phyloP scores from a whole-genome alignment of 306 rosid genomes.

The Lathyrus oleraceus region DNA sequence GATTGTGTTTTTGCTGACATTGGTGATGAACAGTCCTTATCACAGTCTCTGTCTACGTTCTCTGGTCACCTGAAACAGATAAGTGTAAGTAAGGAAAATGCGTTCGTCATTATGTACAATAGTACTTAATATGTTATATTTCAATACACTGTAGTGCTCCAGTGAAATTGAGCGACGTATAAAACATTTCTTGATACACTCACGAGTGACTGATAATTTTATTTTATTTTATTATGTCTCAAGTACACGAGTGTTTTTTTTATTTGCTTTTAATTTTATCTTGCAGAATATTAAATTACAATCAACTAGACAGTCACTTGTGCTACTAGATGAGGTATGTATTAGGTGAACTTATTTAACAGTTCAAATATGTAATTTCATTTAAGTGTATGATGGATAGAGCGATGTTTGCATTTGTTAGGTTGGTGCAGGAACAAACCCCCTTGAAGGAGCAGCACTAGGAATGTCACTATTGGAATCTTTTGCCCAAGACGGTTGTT shows the following conservation, averaged over 20 bases:
- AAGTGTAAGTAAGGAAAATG: conserved; percentile 72
- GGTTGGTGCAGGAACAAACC: conserved; percentile 99
- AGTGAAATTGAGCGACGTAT: conserved; percentile 4
- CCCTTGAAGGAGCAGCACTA: conserved; percentile 96
- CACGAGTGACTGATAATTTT: neutral
- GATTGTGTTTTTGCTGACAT: conserved; percentile 93
- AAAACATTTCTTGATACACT: neutral
- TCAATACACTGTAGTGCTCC: neutral
- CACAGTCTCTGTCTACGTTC: conserved; percentile 90
- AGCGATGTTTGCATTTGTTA: conserved; percentile 43
- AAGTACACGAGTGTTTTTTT: conserved; percentile 13
- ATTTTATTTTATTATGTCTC: neutral
- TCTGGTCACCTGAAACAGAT: conserved; percentile 92
- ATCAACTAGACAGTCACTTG: conserved; percentile 74
- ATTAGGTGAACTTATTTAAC: conserved; percentile 9
- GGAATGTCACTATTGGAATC: conserved; percentile 91
- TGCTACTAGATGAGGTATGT: conserved; percentile 87
- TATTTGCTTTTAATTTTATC: conserved; percentile 27
- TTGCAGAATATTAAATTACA: conserved; percentile 74
- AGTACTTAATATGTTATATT: conserved; percentile 19
- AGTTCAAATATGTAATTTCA: conserved; percentile 21
- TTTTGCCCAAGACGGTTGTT: conserved; percentile 72
- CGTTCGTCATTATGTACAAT: neutral
- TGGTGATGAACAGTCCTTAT: conserved; percentile 90
- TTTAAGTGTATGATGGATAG: conserved; percentile 11